Evolutionary conservation across 176 grass and related monocot species (phyloP), one percentile per base, ranked within the genome.

Genomic region (Miscanthus lutarioriparius): DNA sequence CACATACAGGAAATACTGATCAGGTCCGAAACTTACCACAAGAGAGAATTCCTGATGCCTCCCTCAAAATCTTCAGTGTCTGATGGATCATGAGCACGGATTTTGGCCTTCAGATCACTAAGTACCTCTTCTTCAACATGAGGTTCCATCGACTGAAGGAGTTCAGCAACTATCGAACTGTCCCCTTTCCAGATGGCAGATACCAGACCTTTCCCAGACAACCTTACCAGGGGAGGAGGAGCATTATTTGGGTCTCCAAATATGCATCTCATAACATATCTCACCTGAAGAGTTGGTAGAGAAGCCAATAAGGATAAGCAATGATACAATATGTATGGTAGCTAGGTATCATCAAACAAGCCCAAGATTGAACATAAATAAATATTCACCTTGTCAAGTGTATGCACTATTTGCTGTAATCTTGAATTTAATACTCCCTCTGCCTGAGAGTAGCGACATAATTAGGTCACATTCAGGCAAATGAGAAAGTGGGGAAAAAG

Each of bases 351-450:
- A 81, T 10, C 20, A 8, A 82, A 82, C 38, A 82, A 83, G 8
- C 28, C 82, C 72, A 82, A 86, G 26, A 67, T 64, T 20, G 9
- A 66, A 72, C 36, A 81, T n/a, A 76, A 87, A 25, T 23, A 61
- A 61, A 39, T 64, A 63, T 32, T 47, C 84, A 98, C 96, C 93
- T 99, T 99, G 83, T 99, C 91, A 67, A 99, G 96, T 70, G 96
- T 99, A 75, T 96, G 91, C 27, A 88, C 88, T 51, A 99, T 84
- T 86, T 95, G 93, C 87, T 99, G 96, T 83, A 99, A 89, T 85
- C 96, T 93, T 73, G 93, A 88, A 82, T 99, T 99, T 83, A 91
- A 89, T 41, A 99, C 93, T 65, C 96, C 96, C 82, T 99, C 93
- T 54, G 96, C 96, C 93, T 99, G 76, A 65, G 61, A 81, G 17